Evolutionary conservation across 805 yeast genomes (phyloP).

Genomic region (Yarrowia sp.): DNA sequence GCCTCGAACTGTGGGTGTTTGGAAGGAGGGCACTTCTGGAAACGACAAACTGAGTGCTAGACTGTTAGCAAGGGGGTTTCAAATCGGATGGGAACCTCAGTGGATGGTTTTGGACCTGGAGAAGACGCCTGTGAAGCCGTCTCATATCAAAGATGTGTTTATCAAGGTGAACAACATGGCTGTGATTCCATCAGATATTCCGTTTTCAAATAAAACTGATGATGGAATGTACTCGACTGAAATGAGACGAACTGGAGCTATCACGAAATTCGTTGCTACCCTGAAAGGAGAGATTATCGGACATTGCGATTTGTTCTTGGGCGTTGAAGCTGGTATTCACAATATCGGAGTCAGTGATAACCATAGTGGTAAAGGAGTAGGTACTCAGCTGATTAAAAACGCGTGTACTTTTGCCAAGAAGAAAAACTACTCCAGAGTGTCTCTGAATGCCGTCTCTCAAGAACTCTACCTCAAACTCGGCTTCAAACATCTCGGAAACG

Average conservation of each 20-base stretch:
- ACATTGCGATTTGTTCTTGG: neutral
- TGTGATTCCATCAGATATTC: neutral
- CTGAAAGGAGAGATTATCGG: neutral
- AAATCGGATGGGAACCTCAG: slow-evolving; percentile 7
- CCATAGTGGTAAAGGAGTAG: neutral
- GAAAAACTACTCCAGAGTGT: neutral
- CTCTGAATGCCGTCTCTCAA: neutral
- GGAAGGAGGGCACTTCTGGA: neutral
- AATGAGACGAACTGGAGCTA: neutral
- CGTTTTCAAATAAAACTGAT: neutral
- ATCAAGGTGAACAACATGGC: slow-evolving; percentile 8
- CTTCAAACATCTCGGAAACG: slow-evolving; percentile 1
- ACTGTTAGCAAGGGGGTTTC: neutral
- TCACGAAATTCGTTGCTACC: slow-evolving; percentile 5
- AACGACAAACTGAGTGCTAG: neutral
- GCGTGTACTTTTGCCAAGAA: neutral
- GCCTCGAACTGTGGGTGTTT: neutral
- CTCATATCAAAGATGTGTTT: neutral
- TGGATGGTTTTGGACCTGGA: slow-evolving; percentile 8
- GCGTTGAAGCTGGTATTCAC: slow-evolving; percentile 7
- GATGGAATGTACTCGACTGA: neutral
- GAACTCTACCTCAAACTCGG: neutral
- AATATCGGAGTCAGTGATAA: neutral
- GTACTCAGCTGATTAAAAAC: neutral
- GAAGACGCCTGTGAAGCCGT: neutral